phyloP scores from a whole-genome alignment of 2,329 filamentous ascomycete species.

The Tympanopsis confertula region DNA sequence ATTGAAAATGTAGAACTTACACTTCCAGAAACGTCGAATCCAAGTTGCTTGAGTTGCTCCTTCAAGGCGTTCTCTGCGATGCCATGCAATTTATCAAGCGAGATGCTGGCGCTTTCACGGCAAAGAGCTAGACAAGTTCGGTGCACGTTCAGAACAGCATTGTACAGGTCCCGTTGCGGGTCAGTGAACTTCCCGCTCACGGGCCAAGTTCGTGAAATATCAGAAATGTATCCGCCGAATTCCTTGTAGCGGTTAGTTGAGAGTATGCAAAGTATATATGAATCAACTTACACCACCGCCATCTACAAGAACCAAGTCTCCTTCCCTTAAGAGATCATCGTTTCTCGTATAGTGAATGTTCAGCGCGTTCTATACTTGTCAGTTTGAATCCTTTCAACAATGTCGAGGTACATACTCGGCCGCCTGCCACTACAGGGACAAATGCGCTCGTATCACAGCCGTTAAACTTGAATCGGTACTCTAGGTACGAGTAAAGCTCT shows the following conservation, averaged over 20 bases:
- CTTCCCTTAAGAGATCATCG: conserved; percentile 43
- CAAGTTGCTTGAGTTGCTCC: conserved; percentile 47
- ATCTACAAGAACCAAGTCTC: conserved; percentile 57
- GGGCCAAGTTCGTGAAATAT: conserved; percentile 66
- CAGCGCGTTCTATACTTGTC: conserved; percentile 39
- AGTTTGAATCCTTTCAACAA: too few relatives aligned
- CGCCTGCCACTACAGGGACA: conserved; percentile 65
- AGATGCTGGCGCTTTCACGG: conserved; percentile 43
- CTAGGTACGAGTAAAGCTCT: conserved; percentile 51
- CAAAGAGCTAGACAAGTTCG: conserved; percentile 51
- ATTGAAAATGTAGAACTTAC: conserved; percentile 8
- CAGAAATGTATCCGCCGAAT: conserved; percentile 61
- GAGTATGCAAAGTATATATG: neutral
- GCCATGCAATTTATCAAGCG: conserved; percentile 52
- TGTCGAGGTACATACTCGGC: conserved; percentile 15
- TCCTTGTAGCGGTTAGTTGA: conserved; percentile 13
- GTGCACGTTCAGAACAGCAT: conserved; percentile 53
- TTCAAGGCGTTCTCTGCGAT: conserved; percentile 46
- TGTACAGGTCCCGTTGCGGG: conserved; percentile 57
- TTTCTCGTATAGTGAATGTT: conserved; percentile 66
- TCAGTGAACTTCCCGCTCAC: conserved; percentile 53
- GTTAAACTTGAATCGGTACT: conserved; percentile 54
- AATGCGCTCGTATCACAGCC: conserved; percentile 58
- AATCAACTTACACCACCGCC: conserved; percentile 40
- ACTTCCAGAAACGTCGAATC: conserved; percentile 49